Conservation (phyloP, 1,284 basidiomycete genomes). For the Leccinum griseonigrum region DNA sequence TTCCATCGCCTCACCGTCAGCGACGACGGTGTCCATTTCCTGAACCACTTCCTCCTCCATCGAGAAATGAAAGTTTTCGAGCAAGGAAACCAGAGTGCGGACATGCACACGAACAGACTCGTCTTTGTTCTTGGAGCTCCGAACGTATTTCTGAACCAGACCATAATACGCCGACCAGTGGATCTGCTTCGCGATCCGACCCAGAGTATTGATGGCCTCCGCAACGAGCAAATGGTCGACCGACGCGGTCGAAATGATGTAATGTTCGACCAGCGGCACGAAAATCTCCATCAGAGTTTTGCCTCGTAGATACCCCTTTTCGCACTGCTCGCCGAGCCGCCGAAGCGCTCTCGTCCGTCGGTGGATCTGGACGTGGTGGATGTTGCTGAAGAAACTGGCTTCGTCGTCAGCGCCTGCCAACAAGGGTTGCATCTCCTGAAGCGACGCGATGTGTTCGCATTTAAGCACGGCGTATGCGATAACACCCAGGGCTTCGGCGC, state of each 20-base stretch:
- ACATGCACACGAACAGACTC: conserved; percentile 82
- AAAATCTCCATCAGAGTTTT: conserved; percentile 82
- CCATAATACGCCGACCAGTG: conserved; percentile 87
- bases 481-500: conserved; percentile 82
- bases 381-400: conserved; percentile 96
- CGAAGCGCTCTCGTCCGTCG: conserved; percentile 87
- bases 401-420: conserved; percentile 93
- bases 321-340: conserved; percentile 79
- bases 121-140: conserved; percentile 68
- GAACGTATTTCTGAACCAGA: conserved; percentile 82
- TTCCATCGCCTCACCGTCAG: conserved; percentile 29
- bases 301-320: conserved; percentile 70
- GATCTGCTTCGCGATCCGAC: conserved; percentile 71
- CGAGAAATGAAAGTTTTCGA: conserved; percentile 93
- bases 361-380: conserved; percentile 93
- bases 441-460: conserved; percentile 56
- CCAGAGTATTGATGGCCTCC: conserved; percentile 82
- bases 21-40: conserved; percentile 30
- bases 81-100: conserved; percentile 81
- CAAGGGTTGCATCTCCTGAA: conserved; percentile 80
- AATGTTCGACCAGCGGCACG: conserved; percentile 84
- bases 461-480: conserved; percentile 74
- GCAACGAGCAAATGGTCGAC: conserved; percentile 90
- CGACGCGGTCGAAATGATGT: conserved; percentile 67
- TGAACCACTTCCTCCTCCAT: conserved; percentile 53